Base-by-base conservation (phyloP, 345 rosid genomes). In the Noccaea bulbosa region DNA sequence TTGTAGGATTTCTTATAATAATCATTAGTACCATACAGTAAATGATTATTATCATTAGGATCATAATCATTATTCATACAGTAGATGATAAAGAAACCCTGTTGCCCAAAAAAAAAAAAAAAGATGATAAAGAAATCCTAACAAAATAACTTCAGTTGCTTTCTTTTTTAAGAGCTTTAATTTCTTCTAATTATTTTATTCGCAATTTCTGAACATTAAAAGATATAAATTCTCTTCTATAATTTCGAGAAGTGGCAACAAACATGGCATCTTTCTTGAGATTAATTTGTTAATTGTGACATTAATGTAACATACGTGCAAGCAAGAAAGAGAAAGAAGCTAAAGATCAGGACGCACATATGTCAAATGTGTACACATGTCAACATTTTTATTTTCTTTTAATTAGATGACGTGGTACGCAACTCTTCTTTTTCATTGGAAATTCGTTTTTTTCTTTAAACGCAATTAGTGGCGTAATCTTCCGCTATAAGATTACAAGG, bases 361-460 rank as follows among this genome's bases (percentile, higher is more conserved):
- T 27, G 3, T 27, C 4, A 27, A 4, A 27, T 27, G 3, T 27
- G 30, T 27, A 27, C 3, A 27, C 30, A 35, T 49, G 48, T 47
- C 35, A 65, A 20, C 58, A 49, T 4, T 2, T 49, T 49, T 8
- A 4, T 11, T 17, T 15, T 30, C 4, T 32, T n/a, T 39, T 8
- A 37, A 11, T 44, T 11, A 45, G 34, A 56, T 56, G 46, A 46
- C 72, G 55, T 68, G 64, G 34, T 45, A 46, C 9, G 55, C 72
- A 50, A 68, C 72, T 45, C 46, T 56, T 44, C 17, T 17, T 32
- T 44, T 46, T 33, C 14, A 68, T 0, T n/a, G 44, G 35, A 22
- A 44, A 5, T 54, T 43, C 24, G 12, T 15, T 27, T 47, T 20
- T 20, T 20, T 20, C 22, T 20, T 20, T 20, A 20, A 20, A 20